Conservation (phyloP, 495 filamentous ascomycete genomes). For the Annulohypoxylon nitens region DNA sequence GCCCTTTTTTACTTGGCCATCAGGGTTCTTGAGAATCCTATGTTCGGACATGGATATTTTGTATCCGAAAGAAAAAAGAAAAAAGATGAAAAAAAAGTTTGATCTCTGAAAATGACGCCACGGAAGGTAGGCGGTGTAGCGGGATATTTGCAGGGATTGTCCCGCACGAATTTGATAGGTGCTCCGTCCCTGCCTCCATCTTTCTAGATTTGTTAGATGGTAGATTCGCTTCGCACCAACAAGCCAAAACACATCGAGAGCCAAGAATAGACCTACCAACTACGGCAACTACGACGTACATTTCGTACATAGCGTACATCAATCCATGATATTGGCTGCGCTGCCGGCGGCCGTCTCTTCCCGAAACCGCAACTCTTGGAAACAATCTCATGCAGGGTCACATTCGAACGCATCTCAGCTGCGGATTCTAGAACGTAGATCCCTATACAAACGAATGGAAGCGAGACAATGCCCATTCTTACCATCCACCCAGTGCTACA, state of each 20-base stretch:
- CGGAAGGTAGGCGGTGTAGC: conserved; percentile 41
- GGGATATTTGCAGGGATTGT: conserved; percentile 27
- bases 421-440: conserved; percentile 41
- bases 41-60: conserved; percentile 30
- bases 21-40: conserved; percentile 29
- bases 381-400: conserved; percentile 45
- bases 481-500: conserved; percentile 30
- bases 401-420: conserved; percentile 19
- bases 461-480: not conserved
- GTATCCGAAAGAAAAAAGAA: conserved; percentile 12
- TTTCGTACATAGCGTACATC: not conserved
- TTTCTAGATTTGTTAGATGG: not conserved
- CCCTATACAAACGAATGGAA: conserved; percentile 26
- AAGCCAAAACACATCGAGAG: not conserved
- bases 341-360: conserved; percentile 26
- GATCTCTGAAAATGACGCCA: conserved; percentile 35
- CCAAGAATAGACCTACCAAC: conserved; percentile 25
- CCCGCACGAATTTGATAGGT: conserved; percentile 4
- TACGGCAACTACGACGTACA: conserved; percentile 20
- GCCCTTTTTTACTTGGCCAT: conserved; percentile 28
- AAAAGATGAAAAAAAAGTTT: conserved; percentile 23
- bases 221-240: conserved; percentile 5
- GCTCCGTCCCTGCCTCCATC: not conserved
- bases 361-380: conserved; percentile 31
- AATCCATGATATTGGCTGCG: conserved; percentile 1